These are phyloP conservation scores for Phialocephala subalpina DNA, from an alignment of 2,329 filamentous ascomycete genomes.

Conservation along the genomic window DNA sequence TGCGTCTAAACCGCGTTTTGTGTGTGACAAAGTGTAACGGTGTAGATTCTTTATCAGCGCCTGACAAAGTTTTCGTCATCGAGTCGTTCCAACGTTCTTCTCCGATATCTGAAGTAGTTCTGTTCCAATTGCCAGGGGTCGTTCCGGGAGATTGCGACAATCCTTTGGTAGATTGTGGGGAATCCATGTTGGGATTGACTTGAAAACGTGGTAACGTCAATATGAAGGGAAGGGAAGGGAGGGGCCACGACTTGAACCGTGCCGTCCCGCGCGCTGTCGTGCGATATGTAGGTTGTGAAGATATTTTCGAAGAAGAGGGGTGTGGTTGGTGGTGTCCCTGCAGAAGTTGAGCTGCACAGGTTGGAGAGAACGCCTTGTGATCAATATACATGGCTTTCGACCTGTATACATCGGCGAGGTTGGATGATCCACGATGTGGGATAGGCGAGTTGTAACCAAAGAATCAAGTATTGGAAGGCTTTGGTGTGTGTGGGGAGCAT, in stretches of 20 bases:
- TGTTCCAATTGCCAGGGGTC: constrained; percentile 4
- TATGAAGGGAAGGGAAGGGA: not conserved
- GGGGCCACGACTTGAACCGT: constrained; percentile 22
- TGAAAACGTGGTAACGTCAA: not conserved
- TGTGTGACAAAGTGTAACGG: not conserved
- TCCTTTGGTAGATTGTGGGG: not conserved
- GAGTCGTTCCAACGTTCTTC: not conserved
- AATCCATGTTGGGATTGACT: constrained; percentile 6
- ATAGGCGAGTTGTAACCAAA: not conserved
- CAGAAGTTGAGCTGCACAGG: not conserved
- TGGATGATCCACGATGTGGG: not conserved
- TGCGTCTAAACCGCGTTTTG: constrained; percentile 1
- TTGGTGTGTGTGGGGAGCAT: constrained; percentile 4
- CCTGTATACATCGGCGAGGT: not conserved
- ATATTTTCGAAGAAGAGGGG: not conserved
- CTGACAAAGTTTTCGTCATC: not conserved
- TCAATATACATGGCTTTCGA: constrained; percentile 2
- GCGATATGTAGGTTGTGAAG: not conserved
- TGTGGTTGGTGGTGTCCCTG: constrained; percentile 6
- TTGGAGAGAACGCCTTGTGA: not conserved
- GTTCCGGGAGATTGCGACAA: not conserved
- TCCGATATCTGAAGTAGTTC: not conserved
- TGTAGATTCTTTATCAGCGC: not conserved
- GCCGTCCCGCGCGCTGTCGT: constrained; percentile 16
- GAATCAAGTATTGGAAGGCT: not conserved